Conservation (phyloP, 345 rosid species). For the Raphanus raphanistrum region DNA sequence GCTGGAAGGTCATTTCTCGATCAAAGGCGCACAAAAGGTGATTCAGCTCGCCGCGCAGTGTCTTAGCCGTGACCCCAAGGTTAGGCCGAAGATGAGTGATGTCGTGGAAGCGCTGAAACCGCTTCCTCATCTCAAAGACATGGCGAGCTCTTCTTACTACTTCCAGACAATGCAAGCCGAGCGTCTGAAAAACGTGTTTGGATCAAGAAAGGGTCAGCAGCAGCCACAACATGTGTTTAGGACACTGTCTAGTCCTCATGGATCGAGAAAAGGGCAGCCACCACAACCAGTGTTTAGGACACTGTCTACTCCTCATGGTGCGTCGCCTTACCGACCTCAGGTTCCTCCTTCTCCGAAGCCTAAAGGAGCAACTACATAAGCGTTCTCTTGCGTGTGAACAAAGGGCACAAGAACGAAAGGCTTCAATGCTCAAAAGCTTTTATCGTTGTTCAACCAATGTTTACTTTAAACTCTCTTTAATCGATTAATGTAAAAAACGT, state of each 20-base stretch:
- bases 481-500: slow-evolving; percentile 28
- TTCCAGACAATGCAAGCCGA: slow-evolving; percentile 74
- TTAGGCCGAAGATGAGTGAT: slow-evolving; percentile 81
- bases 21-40: slow-evolving; percentile 80
- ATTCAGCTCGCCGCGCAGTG: slow-evolving; percentile 77
- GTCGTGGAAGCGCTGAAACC: slow-evolving; percentile 72
- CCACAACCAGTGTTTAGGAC: slow-evolving; percentile 47
- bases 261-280: slow-evolving; percentile 57
- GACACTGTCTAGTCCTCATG: slow-evolving; percentile 78
- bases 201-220: slow-evolving; percentile 54
- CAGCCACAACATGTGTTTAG: slow-evolving; percentile 45
- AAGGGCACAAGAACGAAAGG: background rate
- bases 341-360: slow-evolving; percentile 77
- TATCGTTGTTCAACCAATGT: background rate
- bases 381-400: background rate
- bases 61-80: slow-evolving; percentile 80
- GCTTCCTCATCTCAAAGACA: slow-evolving; percentile 71
- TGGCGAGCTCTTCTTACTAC: slow-evolving; percentile 79
- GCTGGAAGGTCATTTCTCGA: slow-evolving; percentile 76
- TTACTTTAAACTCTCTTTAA: background rate
- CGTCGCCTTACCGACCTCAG: slow-evolving; percentile 69
- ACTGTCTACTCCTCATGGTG: slow-evolving; percentile 75
- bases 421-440: slow-evolving; percentile 12
- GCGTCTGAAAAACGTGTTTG: slow-evolving; percentile 47
- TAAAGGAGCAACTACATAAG: slow-evolving; percentile 42